phyloP scores from a whole-genome alignment of 495 filamentous ascomycete species.

The Penicillium parvum region DNA sequence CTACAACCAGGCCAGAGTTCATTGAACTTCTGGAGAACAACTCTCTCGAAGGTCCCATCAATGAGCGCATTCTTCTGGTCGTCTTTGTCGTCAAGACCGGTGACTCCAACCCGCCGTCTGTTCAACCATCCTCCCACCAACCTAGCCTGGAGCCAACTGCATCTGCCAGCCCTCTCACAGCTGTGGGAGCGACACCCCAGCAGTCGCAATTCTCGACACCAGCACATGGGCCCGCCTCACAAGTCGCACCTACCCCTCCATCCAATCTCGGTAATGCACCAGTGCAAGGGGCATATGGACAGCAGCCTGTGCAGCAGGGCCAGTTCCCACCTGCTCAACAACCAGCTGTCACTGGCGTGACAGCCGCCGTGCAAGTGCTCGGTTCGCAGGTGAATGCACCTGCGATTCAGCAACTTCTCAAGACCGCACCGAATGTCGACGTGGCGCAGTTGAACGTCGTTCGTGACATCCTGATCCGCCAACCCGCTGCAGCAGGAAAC shows the following conservation, averaged over 20 bases:
- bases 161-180: slow-evolving; percentile 43
- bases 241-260: slow-evolving; percentile 25
- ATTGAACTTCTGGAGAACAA: slow-evolving; percentile 72
- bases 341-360: slow-evolving; percentile 17
- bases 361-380: slow-evolving; percentile 48
- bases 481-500: slow-evolving; percentile 41
- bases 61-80: slow-evolving; percentile 68
- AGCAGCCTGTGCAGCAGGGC: slow-evolving; percentile 20
- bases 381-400: slow-evolving; percentile 56
- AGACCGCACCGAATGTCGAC: slow-evolving; percentile 59
- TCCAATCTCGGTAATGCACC: slow-evolving; percentile 13
- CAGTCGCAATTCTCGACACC: slow-evolving; percentile 31
- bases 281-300: slow-evolving; percentile 34
- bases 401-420: slow-evolving; percentile 62
- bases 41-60: slow-evolving; percentile 58
- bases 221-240: slow-evolving; percentile 10
- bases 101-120: slow-evolving; percentile 40
- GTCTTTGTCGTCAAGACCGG: slow-evolving; percentile 66
- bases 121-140: slow-evolving; percentile 43
- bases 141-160: slow-evolving; percentile 35
- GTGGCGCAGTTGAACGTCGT: slow-evolving; percentile 61
- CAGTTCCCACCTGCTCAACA: slow-evolving; percentile 17
- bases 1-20: slow-evolving; percentile 60
- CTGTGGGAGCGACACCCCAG: slow-evolving; percentile 35
- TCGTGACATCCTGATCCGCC: slow-evolving; percentile 50